Evolutionary conservation across 345 rosid species (phyloP).

Genomic region (Physaria fendleri): DNA sequence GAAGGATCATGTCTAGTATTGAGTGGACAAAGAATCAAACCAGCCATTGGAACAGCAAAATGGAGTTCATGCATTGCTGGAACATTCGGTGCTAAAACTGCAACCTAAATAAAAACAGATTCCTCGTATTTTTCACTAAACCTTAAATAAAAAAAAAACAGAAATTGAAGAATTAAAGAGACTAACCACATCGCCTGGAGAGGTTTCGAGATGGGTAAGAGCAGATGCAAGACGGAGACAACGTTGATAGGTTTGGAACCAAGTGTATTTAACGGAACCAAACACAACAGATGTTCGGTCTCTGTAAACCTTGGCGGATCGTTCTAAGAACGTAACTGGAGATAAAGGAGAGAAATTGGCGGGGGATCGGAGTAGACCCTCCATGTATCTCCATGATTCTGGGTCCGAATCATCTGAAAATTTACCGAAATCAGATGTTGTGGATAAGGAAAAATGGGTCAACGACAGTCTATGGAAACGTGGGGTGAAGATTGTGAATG

Average conservation of each 20-base stretch:
- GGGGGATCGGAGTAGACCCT: slow-evolving; percentile 49
- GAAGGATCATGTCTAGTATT: slow-evolving; percentile 54
- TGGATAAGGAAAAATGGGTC: background rate
- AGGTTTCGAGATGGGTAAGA: slow-evolving; percentile 46
- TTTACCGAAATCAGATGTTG: background rate
- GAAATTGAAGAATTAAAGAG: background rate
- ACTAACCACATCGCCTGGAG: slow-evolving; percentile 67
- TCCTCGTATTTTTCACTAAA: background rate
- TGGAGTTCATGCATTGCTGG: slow-evolving; percentile 82
- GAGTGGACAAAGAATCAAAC: slow-evolving; percentile 65
- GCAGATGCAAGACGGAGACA: slow-evolving; percentile 73
- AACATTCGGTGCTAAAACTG: slow-evolving; percentile 57
- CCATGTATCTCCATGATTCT: slow-evolving; percentile 49
- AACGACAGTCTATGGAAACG: background rate
- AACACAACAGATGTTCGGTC: slow-evolving; percentile 51
- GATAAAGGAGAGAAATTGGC: slow-evolving; percentile 61
- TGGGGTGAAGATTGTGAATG: slow-evolving; percentile 7
- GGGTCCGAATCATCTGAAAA: slow-evolving; percentile 16
- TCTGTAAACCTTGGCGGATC: slow-evolving; percentile 61
- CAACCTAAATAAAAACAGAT: slow-evolving; percentile 41
- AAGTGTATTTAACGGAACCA: slow-evolving; percentile 44
- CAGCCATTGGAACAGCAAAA: slow-evolving; percentile 81
- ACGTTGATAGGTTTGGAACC: slow-evolving; percentile 59
- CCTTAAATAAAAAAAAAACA: background rate
- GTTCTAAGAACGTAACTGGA: slow-evolving; percentile 66